Evolutionary conservation across 495 filamentous ascomycete genomes (phyloP).

Genomic region (Aspergillus cavernicola): DNA sequence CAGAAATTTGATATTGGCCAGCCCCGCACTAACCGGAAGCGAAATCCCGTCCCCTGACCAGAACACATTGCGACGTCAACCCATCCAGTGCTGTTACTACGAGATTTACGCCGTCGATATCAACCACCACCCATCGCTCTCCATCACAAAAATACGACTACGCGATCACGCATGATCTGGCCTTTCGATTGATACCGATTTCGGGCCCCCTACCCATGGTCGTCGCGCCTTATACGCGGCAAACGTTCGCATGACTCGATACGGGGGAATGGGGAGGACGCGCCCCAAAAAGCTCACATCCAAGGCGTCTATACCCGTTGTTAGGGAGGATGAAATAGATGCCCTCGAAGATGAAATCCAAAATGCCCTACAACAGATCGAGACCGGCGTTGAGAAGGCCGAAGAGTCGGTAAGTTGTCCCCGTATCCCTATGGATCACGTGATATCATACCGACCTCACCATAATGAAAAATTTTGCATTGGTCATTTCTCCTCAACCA

Average conservation of each 20-base stretch:
- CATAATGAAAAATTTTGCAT: constrained; percentile 27
- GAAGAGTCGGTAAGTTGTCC: constrained; percentile 88
- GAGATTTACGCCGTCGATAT: constrained; percentile 56
- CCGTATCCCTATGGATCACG: constrained; percentile 50
- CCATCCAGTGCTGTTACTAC: constrained; percentile 47
- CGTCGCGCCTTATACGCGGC: constrained; percentile 43
- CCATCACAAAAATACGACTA: constrained; percentile 55
- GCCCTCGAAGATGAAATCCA: constrained; percentile 63
- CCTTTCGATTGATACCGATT: constrained; percentile 43
- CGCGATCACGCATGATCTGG: constrained; percentile 51
- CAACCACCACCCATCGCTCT: constrained; percentile 44
- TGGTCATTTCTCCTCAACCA: constrained; percentile 18
- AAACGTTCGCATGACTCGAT: constrained; percentile 67
- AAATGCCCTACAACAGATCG: constrained; percentile 70
- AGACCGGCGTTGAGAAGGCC: constrained; percentile 92
- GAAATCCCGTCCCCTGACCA: too few relatives aligned
- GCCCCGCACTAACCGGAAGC: constrained; percentile 50
- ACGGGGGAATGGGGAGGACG: constrained; percentile 51
- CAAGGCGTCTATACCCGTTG: constrained; percentile 78
- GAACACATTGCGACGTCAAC: constrained; percentile 61
- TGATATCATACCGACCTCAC: constrained; percentile 41
- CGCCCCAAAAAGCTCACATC: constrained; percentile 89
- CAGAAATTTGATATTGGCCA: constrained; percentile 44
- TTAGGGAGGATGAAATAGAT: constrained; percentile 89
- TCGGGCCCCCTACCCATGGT: constrained; percentile 43